Conservation (phyloP, 805 yeast species). For the Saccharomyces jurei region DNA sequence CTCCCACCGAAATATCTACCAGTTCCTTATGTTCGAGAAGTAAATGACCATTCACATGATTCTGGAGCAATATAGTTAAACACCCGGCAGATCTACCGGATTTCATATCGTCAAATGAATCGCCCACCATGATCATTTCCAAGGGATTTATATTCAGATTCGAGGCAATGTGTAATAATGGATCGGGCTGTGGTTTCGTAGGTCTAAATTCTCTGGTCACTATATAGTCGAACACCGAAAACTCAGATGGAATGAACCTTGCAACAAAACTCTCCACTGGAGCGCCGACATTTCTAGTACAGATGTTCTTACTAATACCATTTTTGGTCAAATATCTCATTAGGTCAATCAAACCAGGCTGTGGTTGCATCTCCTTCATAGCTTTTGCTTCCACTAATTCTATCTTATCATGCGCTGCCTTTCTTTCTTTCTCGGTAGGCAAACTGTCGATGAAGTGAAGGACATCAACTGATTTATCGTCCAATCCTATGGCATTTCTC, state of each 20-base stretch:
- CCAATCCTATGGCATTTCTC: slow-evolving; percentile 51
- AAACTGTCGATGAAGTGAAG: slow-evolving; percentile 42
- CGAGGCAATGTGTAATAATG: slow-evolving; percentile 47
- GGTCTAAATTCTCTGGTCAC: slow-evolving; percentile 59
- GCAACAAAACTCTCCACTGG: slow-evolving; percentile 49
- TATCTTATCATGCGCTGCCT: slow-evolving; percentile 39
- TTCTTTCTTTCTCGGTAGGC: slow-evolving; percentile 31
- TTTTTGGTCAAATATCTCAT: slow-evolving; percentile 29
- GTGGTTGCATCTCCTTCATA: slow-evolving; percentile 50
- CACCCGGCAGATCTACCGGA: slow-evolving; percentile 61
- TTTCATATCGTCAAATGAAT: slow-evolving; percentile 59
- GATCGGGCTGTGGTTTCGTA: slow-evolving; percentile 61
- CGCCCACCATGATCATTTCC: slow-evolving; percentile 62
- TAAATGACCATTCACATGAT: slow-evolving; percentile 42
- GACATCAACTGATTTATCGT: slow-evolving; percentile 41
- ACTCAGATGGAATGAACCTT: slow-evolving; percentile 35
- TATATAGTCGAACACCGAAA: slow-evolving; percentile 40
- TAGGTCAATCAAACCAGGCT: slow-evolving; percentile 38
- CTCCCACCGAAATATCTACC: slow-evolving; percentile 15
- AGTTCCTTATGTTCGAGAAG: slow-evolving; percentile 29
- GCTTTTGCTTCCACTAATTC: slow-evolving; percentile 52
- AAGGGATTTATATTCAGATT: slow-evolving; percentile 40
- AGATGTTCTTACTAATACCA: slow-evolving; percentile 44
- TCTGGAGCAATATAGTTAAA: slow-evolving; percentile 45
- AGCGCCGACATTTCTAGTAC: slow-evolving; percentile 48